A percentile compares a stretch with the other conserved stretches of the same genome.
phyloP scores from a whole-genome alignment of 2,329 filamentous ascomycete species.

The Elsinoe perseae region DNA sequence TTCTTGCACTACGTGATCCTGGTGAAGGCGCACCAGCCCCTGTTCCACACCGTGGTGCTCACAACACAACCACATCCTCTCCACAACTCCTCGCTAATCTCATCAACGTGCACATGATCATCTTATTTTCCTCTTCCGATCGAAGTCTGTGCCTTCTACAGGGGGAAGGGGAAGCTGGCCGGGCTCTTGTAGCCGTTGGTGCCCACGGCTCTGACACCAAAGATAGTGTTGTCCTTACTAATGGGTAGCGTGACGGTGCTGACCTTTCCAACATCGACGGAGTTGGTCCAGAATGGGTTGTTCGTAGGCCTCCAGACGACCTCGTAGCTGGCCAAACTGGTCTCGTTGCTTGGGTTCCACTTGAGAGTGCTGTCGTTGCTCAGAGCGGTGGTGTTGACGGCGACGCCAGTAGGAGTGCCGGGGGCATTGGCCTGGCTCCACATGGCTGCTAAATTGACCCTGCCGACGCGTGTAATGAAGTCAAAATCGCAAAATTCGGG shows the following conservation, averaged over 20 bases:
- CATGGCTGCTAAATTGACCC: slow-evolving; percentile 48
- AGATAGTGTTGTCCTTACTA: slow-evolving; percentile 52
- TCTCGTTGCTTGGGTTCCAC: slow-evolving; percentile 40
- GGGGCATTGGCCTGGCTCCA: slow-evolving; percentile 49
- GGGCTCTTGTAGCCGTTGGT: slow-evolving; percentile 37
- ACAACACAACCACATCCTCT: neutral
- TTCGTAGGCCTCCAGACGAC: slow-evolving; percentile 49
- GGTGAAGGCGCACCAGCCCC: neutral
- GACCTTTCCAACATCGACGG: slow-evolving; percentile 40
- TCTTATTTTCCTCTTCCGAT: no score
- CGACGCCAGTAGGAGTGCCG: slow-evolving; percentile 43
- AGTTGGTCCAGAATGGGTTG: slow-evolving; percentile 36
- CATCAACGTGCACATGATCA: no score
- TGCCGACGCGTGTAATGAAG: slow-evolving; percentile 46
- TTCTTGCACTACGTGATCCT: neutral
- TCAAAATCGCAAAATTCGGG: slow-evolving; percentile 52
- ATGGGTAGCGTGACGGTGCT: slow-evolving; percentile 40
- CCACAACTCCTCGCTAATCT: slow-evolving; percentile 3
- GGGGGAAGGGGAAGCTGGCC: slow-evolving; percentile 3
- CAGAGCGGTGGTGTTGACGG: slow-evolving; percentile 37
- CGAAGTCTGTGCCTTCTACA: neutral
- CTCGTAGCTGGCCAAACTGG: slow-evolving; percentile 44
- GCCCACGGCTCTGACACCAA: slow-evolving; percentile 48
- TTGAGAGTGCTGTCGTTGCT: slow-evolving; percentile 44
- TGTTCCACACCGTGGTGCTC: neutral